Base-by-base conservation (phyloP, 306 rosid species). In the Vigna angularis region DNA sequence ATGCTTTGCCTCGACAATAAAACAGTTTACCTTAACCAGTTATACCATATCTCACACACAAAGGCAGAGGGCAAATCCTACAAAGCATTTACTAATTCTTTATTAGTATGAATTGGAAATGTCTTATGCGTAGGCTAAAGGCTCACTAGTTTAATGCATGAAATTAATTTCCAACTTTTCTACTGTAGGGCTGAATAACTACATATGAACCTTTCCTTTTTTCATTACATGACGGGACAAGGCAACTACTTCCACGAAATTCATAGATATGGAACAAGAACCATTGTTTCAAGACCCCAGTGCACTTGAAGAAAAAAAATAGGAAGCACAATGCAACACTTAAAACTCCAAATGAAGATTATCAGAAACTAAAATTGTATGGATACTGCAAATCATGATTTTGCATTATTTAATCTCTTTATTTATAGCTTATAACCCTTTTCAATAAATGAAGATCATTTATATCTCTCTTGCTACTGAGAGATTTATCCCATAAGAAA, bases 361-460 rank as follows among this genome's bases (percentile, higher is more conserved):
- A 26, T 14, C 50, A 12, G 15, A 11, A 10, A 52, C 50, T 22
- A 48, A 17, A 52, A 72, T 66, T 36, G 49, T 40, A 38, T 47
- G 77, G 30, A 6, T 73, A 26, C 68, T 20, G 20, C 50, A 40
- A 59, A 8, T 42, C 24, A 22, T 11, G 13, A 36, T 28, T 65
- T 28, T 44, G 36, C n/a, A 38, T 18, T 45, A 70, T 36, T 47
- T 28, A 50, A 45, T 73, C 30, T 50, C 28, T 18, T 38, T 61
- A 66, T 58, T 50, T 73, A 79, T 42, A 72, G 36, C 6, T 66
- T 69, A 18, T 3, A 73, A 59, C 32, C 20, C 18, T 59, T 79
- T 67, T 48, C 34, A 44, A 49, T n/a, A 38, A 64, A 75, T 66
- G 58, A 70, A 22, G 84, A 32, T 67, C 9, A 52, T 70, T 58